Base-by-base conservation (phyloP, 73 alveolate species). In the Paramecium sexaurelia region DNA sequence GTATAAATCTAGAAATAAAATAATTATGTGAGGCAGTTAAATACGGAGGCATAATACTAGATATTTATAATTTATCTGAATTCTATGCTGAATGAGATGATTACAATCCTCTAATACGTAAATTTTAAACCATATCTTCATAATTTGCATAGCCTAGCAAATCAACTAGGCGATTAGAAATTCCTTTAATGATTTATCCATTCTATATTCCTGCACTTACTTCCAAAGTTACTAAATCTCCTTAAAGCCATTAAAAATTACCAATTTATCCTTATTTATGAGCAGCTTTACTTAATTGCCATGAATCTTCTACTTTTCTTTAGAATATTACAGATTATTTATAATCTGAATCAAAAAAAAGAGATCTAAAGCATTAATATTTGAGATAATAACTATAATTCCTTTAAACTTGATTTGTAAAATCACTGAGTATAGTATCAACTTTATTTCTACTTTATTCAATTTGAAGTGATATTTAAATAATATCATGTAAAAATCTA, bases 31-130 rank as follows among this genome's bases (percentile, higher is more conserved):
- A 78, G 1, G 75, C 73, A 7, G 71, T 78, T 6, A 78, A 78
- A 78, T 29, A 78, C 7, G 90, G 90, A 19, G 90, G 90, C 90
- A 78, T 78, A 8, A 78, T 29, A 43, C 90, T 78, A 7, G 68
- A 39, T 5, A 78, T 40, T 37, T 41, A 9, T 24, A 78, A 9
- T 41, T 78, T 40, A 11, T 61, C 83, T 29, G 51, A 29, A n/a
- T 26, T 26, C 43, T 61, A 61, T 13, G 47, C 26, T 13, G 20
- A 29, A 61, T 61, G 47, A 29, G 51, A 61, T 15, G 75, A 20
- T 40, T 26, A 15, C 2, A 78, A 2, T 37, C 75, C 71, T 11
- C 90, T 37, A 17, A 78, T 78, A 36, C 71, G 43, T 17, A 78
- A 26, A 15, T 78, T 22, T 29, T 32, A 27, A 9, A 78, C 19